These are phyloP conservation scores for Populus davidiana DNA, from an alignment of 345 rosid species.

Conservation along the genomic window DNA sequence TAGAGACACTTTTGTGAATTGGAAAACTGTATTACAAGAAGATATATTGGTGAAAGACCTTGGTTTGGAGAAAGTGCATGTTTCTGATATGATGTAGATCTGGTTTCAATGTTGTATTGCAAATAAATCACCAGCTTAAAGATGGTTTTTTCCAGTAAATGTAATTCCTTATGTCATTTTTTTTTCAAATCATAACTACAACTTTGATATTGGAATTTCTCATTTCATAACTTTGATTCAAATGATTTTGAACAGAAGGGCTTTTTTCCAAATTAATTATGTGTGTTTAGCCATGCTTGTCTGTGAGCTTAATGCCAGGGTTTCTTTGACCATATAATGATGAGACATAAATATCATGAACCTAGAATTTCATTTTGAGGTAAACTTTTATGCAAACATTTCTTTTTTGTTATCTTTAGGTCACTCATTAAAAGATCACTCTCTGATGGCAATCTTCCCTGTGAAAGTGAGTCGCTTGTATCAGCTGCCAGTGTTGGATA, in stretches of 20 bases:
- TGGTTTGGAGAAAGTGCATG: background rate
- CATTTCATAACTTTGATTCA: background rate
- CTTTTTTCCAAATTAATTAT: background rate
- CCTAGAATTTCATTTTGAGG: background rate
- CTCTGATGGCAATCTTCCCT: slow-evolving; percentile 72
- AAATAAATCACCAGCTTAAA: background rate
- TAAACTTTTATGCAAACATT: background rate
- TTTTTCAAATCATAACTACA: background rate
- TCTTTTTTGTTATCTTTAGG: slow-evolving; percentile 33
- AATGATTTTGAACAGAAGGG: background rate
- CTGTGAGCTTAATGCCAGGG: background rate
- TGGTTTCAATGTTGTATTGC: background rate
- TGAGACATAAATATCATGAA: background rate
- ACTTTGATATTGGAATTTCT: background rate
- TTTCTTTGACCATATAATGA: background rate
- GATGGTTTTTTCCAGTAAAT: background rate
- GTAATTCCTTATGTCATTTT: background rate
- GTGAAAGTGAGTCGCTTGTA: slow-evolving; percentile 41
- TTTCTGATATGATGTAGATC: background rate
- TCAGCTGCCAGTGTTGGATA: slow-evolving; percentile 32
- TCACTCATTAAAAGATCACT: slow-evolving; percentile 64
- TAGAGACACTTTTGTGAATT: background rate
- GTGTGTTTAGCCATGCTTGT: slow-evolving; percentile 1
- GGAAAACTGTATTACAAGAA: background rate
- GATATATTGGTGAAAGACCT: background rate